These are phyloP conservation scores for Stephania japonica DNA, from an alignment of 164 flowering plant species.

Conservation along the genomic window DNA sequence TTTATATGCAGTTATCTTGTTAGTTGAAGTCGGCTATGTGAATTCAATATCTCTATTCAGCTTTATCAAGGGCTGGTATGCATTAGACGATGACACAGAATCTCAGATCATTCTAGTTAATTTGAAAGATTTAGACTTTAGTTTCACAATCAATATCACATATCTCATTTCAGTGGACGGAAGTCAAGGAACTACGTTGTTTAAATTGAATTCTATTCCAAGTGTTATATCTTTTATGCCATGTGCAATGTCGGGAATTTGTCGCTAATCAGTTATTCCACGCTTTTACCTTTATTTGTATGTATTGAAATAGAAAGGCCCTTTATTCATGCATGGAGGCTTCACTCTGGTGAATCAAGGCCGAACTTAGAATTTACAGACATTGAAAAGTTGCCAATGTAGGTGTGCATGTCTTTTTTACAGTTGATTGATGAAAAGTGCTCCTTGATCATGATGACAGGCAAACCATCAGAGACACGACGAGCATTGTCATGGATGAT, in stretches of 20 bases:
- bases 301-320: no score
- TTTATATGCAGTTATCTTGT: background rate
- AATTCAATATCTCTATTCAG: background rate
- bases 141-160: background rate
- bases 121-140: background rate
- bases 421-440: background rate
- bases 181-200: background rate
- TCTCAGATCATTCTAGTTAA: background rate
- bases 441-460: slow-evolving; percentile 17
- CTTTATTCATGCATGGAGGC: no score
- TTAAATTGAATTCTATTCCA: background rate
- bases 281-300: no score
- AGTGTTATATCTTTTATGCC: background rate
- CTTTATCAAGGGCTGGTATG: background rate
- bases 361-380: background rate
- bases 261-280: no score
- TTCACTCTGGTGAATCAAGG: no score
- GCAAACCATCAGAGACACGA: slow-evolving; percentile 26
- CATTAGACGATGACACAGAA: background rate
- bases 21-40: background rate
- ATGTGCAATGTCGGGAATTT: background rate
- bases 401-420: background rate
- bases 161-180: background rate
- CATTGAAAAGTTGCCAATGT: background rate
- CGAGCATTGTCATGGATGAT: slow-evolving; percentile 21